phyloP scores from a whole-genome alignment of 75 land plant species.

The Ceratopteris richardii region DNA sequence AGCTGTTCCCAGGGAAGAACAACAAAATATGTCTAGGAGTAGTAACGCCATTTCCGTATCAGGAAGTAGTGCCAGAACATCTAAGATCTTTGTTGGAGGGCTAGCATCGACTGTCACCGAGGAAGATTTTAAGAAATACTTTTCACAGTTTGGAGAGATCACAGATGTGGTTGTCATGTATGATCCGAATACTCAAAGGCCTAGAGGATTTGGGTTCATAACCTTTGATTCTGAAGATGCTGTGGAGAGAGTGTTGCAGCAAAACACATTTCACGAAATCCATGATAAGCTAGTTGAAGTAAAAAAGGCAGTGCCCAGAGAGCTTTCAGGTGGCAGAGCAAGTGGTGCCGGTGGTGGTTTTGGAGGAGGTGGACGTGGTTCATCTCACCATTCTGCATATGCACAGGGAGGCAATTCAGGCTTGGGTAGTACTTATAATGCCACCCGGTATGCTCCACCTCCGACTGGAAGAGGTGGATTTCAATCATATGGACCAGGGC shows the following conservation, averaged over 20 bases:
- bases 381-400: slow-evolving; percentile 16
- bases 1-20: slow-evolving; percentile 78
- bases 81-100: slow-evolving; percentile 41
- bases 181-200: slow-evolving; percentile 36
- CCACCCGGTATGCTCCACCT: slow-evolving; percentile 20
- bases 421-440: neutral
- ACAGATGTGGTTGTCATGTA: slow-evolving; percentile 44
- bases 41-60: slow-evolving; percentile 10
- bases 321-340: slow-evolving; percentile 16
- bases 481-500: slow-evolving; percentile 9
- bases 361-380: slow-evolving; percentile 22
- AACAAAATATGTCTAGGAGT: slow-evolving; percentile 26
- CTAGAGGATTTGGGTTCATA: slow-evolving; percentile 38
- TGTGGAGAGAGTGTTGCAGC: slow-evolving; percentile 33
- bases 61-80: slow-evolving; percentile 9
- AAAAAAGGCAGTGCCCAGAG: slow-evolving; percentile 28
- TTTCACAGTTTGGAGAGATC: slow-evolving; percentile 40
- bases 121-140: slow-evolving; percentile 42
- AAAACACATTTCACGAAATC: slow-evolving; percentile 34
- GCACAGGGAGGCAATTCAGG: slow-evolving; percentile 4
- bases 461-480: slow-evolving; percentile 26
- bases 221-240: slow-evolving; percentile 42
- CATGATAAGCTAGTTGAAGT: slow-evolving; percentile 39
- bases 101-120: slow-evolving; percentile 30
- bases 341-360: slow-evolving; percentile 18